phyloP scores from a whole-genome alignment of 768 basidiomycete species.

The Exsudoporus frostii region DNA sequence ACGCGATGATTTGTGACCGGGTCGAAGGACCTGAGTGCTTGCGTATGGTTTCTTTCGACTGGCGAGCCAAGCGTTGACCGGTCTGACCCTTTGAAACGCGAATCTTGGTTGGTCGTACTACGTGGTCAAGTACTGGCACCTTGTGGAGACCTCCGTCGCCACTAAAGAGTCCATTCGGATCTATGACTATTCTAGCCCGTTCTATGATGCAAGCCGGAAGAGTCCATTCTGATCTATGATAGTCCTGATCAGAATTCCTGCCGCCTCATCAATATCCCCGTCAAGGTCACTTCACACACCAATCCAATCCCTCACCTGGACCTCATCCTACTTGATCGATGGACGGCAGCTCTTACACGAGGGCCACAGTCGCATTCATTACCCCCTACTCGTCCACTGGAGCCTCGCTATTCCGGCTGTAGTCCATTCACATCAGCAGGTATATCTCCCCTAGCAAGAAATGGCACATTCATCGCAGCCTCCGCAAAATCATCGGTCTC shows the following conservation, averaged over 20 bases:
- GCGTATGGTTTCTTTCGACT: not conserved
- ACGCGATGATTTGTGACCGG: not conserved
- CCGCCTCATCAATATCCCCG: not conserved
- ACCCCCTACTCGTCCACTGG: not conserved
- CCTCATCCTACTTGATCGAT: too few species aligned
- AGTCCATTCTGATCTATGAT: not conserved
- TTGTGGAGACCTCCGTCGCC: not conserved
- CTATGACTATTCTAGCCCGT: too few species aligned
- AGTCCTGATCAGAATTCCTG: not conserved
- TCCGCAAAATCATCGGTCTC: not conserved
- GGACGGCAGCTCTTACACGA: not conserved
- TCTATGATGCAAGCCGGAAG: not conserved
- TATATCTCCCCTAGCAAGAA: not conserved
- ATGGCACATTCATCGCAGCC: not conserved
- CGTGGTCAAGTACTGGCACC: not conserved
- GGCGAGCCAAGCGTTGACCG: too few species aligned
- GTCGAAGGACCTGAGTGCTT: not conserved
- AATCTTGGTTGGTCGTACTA: not conserved
- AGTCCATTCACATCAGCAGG: not conserved
- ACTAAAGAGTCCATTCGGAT: too few species aligned
- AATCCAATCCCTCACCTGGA: not conserved
- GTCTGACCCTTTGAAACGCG: not conserved
- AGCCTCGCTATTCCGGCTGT: not conserved
- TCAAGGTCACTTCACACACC: not conserved
- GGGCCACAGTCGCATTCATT: not conserved